A percentile compares a stretch with the other conserved stretches of the same genome.
These are phyloP conservation scores for Wickerhamomyces queroliae DNA, from an alignment of 805 yeast genomes.

Conservation along the genomic window DNA sequence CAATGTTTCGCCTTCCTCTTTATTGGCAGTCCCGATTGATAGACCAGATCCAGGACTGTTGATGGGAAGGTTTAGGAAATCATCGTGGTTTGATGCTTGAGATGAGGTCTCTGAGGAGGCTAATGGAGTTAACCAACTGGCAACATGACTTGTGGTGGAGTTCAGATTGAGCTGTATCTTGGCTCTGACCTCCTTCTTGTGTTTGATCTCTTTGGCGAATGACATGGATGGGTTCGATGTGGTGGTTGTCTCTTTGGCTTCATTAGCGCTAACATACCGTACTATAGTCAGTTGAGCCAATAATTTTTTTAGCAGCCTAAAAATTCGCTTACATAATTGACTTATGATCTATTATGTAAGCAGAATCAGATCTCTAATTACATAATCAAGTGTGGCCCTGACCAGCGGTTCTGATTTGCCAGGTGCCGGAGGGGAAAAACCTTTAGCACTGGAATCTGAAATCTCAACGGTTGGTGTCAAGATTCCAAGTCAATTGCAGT, in stretches of 20 bases:
- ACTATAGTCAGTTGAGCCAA: neutral
- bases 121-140: constrained; percentile 17
- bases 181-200: constrained; percentile 20
- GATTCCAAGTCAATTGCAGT: too few relatives aligned
- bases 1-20: constrained; percentile 3
- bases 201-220: constrained; percentile 18
- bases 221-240: too few relatives aligned
- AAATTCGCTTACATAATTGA: too few relatives aligned
- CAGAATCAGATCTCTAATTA: too few relatives aligned
- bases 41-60: constrained; percentile 17
- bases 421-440: too few relatives aligned
- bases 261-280: neutral
- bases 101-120: neutral
- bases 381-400: too few relatives aligned
- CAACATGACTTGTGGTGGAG: constrained; percentile 12
- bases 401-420: too few relatives aligned
- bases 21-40: constrained; percentile 4
- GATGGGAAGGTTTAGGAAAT: constrained; percentile 20
- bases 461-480: too few relatives aligned
- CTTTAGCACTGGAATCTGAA: too few relatives aligned
- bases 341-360: too few relatives aligned
- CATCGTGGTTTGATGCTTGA: constrained; percentile 1
- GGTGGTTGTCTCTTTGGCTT: too few relatives aligned
- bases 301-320: neutral
- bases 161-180: constrained; percentile 16